Conservation (phyloP, 1,284 basidiomycete species). For the Irpex sp. region DNA sequence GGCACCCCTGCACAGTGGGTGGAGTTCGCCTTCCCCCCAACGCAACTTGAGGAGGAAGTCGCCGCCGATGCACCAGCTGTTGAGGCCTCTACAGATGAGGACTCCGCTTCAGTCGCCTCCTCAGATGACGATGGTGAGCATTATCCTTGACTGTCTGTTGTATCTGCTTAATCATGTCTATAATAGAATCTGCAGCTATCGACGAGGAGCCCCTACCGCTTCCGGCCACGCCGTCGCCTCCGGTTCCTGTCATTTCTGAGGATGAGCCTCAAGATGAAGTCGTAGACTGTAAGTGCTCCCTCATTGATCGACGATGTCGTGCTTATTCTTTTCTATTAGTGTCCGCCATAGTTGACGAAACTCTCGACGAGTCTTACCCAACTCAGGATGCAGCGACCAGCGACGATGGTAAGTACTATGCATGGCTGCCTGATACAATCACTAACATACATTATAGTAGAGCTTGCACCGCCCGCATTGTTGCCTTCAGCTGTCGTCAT, state of each 20-base stretch:
- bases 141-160: background rate
- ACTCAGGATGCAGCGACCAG: background rate
- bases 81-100: background rate
- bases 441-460: background rate
- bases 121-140: background rate
- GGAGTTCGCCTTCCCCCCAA: background rate
- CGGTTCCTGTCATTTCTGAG: too few species aligned
- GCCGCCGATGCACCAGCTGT: background rate
- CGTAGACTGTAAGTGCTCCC: too few species aligned
- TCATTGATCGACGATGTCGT: too few species aligned
- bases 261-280: too few species aligned
- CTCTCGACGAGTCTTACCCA: background rate
- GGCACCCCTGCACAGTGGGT: background rate
- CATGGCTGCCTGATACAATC: background rate
- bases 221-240: too few species aligned
- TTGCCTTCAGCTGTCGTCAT: background rate
- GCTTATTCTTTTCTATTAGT: too few species aligned
- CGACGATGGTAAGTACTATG: background rate
- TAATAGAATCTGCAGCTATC: too few species aligned
- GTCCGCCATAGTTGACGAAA: background rate
- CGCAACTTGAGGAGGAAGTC: background rate
- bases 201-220: too few species aligned
- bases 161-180: too few species aligned
- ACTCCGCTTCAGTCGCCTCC: too few species aligned
- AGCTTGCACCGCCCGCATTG: background rate